Evolutionary conservation across 257 asterid genomes (phyloP), one percentile per base, ranked within the genome.

Genomic region (Agastache rugosa): DNA sequence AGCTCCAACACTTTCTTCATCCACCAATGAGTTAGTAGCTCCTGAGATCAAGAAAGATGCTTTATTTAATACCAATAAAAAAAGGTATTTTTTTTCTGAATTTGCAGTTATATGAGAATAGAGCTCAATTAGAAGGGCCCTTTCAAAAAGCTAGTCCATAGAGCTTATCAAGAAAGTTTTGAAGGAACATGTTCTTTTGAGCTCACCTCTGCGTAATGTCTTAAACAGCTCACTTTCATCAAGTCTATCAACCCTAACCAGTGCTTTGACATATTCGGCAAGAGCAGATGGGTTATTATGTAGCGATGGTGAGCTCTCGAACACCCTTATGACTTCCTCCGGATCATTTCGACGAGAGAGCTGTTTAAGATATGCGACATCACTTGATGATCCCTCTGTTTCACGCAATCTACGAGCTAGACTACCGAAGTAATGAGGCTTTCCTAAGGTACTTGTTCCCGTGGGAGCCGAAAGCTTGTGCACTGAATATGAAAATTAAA

Each of bases 181-280:
- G 34, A n/a, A 63, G 37, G 61, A 44, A 6, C 23, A 45, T 15
- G 14, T 42, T 55, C 27, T 42, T 44, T 22, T 41, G 41, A 53
- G 29, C 88, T 66, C 65, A 90, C 99, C 99, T 88, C 88, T 86
- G 68, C 85, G 90, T 88, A 95, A 81, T 61, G 96, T 85, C 82
- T 81, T 86, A 12, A 95, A 84, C 73, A 95, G 85, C 85, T 89
- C 90, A 68, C 93, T 93, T 65, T 88, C 91, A 34, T 95, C 97
- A 69, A 95, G 94, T 81, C 89, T 84, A 73, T 92, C 96, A 72
- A 87, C 93, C 87, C 84, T 95, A 55, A 92, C 94, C 75, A 95
- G 82, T 60, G 97, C 93, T 84, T 85, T 92, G 75, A 92, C 96
- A 82, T 95, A 92, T 69, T 89, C 97, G 19, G 94, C 88, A 82